Evolutionary conservation across 257 asterid species (phyloP), one percentile per base, ranked within the genome.

Genomic region (Nicotiana attenuata): DNA sequence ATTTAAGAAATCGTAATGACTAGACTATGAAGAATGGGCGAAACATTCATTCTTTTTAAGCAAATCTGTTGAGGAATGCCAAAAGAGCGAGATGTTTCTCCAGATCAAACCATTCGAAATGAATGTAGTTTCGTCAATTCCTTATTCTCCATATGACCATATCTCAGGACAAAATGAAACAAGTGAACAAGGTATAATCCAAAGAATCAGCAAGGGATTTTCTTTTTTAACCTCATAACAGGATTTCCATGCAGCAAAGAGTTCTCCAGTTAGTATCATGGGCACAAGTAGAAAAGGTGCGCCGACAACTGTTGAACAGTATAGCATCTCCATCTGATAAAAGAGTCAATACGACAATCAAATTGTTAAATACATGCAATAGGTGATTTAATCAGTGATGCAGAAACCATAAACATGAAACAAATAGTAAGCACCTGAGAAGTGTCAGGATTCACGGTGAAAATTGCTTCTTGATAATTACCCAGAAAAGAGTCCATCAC

Each of bases 401-500:
- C 10, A 11, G 7, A 14, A 45, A 67, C 2, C n/a, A 65, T 5
- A 85, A 63, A 41, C 19, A 17, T 16, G 45, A 33, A 47, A 14
- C 57, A 56, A 29, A 38, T 55, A 5, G 63, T 60, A 45, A 26
- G 28, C 65, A 96, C 99, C 99, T 96, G 99, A 9, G 96, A 89
- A 8, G 99, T 95, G 56, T 93, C 97, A 0, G 96, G 97, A 84
- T 91, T 95, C 91, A 88, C 81, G 35, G 92, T 95, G 85, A 96
- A 96, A 77, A 96, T 96, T 7, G 97, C 97, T 85, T 96, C 99
- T 64, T 96, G 99, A 80, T 92, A 80, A 86, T 96, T 96, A 53
- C 99, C 99, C 10, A 96, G 85, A 85, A 96, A 96, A 0, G 97
- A 87, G 71, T 96, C 99, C 99, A 96, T 96, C 66, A 96, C 83